phyloP scores from a whole-genome alignment of 345 rosid species.

The Gossypium mustelinum region DNA sequence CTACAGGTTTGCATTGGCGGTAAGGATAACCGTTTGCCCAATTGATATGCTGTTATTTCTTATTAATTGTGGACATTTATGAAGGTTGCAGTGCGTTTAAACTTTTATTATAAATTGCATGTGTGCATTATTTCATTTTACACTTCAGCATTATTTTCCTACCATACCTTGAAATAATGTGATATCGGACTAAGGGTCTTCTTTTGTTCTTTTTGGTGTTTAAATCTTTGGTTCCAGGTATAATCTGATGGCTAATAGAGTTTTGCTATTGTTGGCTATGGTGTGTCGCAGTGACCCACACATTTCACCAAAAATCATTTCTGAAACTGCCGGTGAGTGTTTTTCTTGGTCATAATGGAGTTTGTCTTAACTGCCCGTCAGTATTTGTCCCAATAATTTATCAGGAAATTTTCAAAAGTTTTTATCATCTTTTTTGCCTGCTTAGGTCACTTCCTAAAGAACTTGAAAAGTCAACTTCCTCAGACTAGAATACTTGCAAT shows the following conservation, averaged over 20 bases:
- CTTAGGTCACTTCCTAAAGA: conserved; percentile 93
- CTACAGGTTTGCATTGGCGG: conserved; percentile 94
- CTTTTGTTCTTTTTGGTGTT: neutral
- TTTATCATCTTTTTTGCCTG: conserved; percentile 8
- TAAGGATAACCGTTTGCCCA: conserved; percentile 28
- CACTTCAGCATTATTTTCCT: neutral
- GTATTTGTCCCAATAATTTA: neutral
- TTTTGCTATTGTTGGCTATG: conserved; percentile 88
- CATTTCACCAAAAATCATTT: conserved; percentile 64
- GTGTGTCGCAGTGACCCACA: conserved; percentile 64
- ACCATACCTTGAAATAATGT: neutral
- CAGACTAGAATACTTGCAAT: conserved; percentile 98
- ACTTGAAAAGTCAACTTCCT: conserved; percentile 95
- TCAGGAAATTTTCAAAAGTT: neutral
- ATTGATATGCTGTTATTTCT: conserved; percentile 18
- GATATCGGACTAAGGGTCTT: conserved; percentile 4
- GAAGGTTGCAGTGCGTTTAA: conserved; percentile 10
- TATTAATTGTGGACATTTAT: neutral
- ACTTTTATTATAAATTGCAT: conserved; percentile 12
- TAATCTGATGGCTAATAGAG: conserved; percentile 98
- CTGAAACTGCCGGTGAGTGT: conserved; percentile 80
- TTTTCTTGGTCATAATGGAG: conserved; percentile 16
- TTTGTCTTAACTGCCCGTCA: conserved; percentile 1
- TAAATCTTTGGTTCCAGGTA: conserved; percentile 46
- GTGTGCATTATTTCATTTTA: neutral